A percentile compares a stretch with the other conserved stretches of the same genome.
Evolutionary conservation across 2,329 filamentous ascomycete species (phyloP).

Genomic region (Teratosphaeria zuluensis): DNA sequence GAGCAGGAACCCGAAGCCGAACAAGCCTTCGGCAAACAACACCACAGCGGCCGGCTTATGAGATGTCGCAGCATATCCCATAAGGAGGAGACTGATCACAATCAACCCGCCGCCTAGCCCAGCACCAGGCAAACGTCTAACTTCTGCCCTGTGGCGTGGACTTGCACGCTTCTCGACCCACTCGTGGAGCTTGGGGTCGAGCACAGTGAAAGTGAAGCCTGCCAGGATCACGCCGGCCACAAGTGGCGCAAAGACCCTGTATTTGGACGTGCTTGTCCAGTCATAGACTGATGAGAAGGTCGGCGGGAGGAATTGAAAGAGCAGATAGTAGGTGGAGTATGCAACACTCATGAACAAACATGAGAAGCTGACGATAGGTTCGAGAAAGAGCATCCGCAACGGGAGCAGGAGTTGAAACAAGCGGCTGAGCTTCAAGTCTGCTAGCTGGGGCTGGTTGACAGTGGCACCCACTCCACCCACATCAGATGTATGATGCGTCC

Average conservation of each 20-base stretch:
- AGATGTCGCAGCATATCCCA: neutral
- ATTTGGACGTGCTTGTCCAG: neutral
- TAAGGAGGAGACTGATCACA: neutral
- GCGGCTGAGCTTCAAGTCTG: neutral
- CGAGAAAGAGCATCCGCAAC: neutral
- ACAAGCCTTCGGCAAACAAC: neutral
- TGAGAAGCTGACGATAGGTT: neutral
- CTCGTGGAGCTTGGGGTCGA: neutral
- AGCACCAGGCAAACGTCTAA: neutral
- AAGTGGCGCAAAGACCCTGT: neutral
- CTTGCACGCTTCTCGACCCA: neutral
- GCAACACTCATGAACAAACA: neutral
- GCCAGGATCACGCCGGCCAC: neutral
- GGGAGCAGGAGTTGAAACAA: neutral
- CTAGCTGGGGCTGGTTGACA: neutral
- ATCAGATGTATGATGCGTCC: neutral
- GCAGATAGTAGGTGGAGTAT: neutral
- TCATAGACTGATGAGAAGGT: neutral
- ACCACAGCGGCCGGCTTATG: neutral
- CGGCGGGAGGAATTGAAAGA: neutral
- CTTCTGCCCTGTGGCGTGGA: neutral
- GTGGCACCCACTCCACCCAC: neutral
- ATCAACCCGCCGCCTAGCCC: neutral
- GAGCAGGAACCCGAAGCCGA: neutral
- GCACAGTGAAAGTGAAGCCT: neutral